Conservation (phyloP, 164 flowering plant species). For the Saururus chinensis region DNA sequence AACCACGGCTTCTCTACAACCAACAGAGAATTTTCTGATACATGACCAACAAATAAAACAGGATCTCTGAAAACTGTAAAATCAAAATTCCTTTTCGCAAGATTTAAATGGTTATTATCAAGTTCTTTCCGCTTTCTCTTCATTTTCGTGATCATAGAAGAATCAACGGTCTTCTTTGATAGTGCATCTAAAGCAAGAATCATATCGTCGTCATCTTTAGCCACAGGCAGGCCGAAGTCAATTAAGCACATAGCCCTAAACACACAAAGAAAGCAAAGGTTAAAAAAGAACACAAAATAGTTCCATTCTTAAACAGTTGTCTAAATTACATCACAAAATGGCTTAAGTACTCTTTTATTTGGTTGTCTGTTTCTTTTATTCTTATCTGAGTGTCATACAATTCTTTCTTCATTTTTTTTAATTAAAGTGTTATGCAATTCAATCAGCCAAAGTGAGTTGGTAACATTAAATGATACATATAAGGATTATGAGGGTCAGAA, state of each 20-base stretch:
- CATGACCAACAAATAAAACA: slow-evolving; percentile 64
- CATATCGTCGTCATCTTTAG: slow-evolving; percentile 34
- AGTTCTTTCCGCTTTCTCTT: slow-evolving; percentile 42
- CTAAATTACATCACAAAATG: too few species aligned
- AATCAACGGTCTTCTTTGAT: slow-evolving; percentile 19
- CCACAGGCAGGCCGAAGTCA: slow-evolving; percentile 67
- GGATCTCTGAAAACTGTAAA: slow-evolving; percentile 55
- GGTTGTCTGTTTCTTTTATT: too few species aligned
- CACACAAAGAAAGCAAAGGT: neutral
- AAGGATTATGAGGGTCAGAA: neutral
- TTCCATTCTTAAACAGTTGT: too few species aligned
- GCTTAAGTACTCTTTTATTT: too few species aligned
- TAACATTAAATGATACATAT: neutral
- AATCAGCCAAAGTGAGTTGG: too few species aligned
- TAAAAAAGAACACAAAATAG: too few species aligned
- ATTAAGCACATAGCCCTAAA: slow-evolving; percentile 88
- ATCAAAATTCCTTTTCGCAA: slow-evolving; percentile 49
- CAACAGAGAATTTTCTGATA: slow-evolving; percentile 53
- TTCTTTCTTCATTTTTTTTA: too few species aligned
- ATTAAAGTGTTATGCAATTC: too few species aligned
- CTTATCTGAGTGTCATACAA: too few species aligned
- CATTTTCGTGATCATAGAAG: slow-evolving; percentile 20
- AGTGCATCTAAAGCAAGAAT: slow-evolving; percentile 20
- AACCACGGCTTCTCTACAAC: slow-evolving; percentile 92
- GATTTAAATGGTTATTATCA: slow-evolving; percentile 19